Evolutionary conservation across 257 asterid species (phyloP).

Genomic region (Nicotiana obtusifolia): DNA sequence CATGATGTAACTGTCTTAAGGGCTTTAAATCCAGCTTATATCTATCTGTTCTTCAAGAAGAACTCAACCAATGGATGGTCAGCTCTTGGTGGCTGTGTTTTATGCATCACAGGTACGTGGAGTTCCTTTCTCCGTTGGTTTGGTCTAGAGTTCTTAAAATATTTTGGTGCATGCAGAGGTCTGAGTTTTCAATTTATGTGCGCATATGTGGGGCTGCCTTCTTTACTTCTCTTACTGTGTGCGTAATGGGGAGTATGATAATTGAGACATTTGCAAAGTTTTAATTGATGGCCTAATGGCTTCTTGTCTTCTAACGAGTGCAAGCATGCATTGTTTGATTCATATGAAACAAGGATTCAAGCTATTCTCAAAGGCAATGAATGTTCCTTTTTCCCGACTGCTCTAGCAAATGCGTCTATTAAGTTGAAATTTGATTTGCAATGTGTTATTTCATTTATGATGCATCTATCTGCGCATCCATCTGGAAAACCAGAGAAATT

Average conservation of each 20-base stretch:
- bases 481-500: not conserved
- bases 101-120: constrained; percentile 85
- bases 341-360: not conserved
- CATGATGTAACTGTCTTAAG: constrained; percentile 59
- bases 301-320: not conserved
- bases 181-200: not conserved
- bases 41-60: constrained; percentile 74
- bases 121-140: not conserved
- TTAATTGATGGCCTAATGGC: not conserved
- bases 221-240: not conserved
- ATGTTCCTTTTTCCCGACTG: not conserved
- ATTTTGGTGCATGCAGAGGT: not conserved
- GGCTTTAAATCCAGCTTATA: constrained; percentile 82
- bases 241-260: not conserved
- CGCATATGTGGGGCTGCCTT: not conserved
- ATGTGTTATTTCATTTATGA: not conserved
- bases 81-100: constrained; percentile 97
- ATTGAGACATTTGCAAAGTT: not conserved
- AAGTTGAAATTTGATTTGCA: not conserved
- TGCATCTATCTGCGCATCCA: not conserved
- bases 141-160: not conserved
- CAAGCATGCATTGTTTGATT: not conserved
- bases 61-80: constrained; percentile 72
- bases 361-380: not conserved
- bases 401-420: not conserved